phyloP scores from a whole-genome alignment of 331 rosid species.

The Quercus tomentella region DNA sequence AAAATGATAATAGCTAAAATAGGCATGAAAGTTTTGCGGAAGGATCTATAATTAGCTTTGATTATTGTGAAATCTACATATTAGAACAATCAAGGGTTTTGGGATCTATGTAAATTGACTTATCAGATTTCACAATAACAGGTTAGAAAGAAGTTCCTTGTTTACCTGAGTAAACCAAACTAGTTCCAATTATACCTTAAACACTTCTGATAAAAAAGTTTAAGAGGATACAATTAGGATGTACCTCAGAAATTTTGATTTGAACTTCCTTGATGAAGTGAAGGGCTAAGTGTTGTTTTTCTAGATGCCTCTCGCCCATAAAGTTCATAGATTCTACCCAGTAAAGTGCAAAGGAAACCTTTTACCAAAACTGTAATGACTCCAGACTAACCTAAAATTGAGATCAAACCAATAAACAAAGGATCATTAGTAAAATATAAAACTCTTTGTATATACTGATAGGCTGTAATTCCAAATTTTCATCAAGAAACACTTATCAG shows the following conservation, averaged over 20 bases:
- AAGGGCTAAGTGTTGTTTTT: conserved; percentile 83
- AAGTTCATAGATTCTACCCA: conserved; percentile 85
- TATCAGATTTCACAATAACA: no score
- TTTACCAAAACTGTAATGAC: not conserved
- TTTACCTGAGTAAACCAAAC: not conserved
- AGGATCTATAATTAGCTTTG: no score
- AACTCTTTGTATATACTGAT: no score
- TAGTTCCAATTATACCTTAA: not conserved
- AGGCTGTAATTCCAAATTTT: no score
- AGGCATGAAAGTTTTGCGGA: no score
- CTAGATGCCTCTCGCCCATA: conserved; percentile 90
- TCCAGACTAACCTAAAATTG: not conserved
- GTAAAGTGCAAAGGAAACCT: not conserved
- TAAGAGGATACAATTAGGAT: not conserved
- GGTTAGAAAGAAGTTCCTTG: not conserved
- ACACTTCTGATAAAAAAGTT: not conserved
- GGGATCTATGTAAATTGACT: no score
- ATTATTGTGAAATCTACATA: no score
- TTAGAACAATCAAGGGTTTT: no score
- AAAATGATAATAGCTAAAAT: no score
- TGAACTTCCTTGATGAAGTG: conserved; percentile 89
- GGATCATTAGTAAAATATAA: no score
- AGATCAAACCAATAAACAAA: not conserved
- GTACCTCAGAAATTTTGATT: conserved; percentile 85
- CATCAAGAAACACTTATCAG: no score